phyloP scores from a whole-genome alignment of 1,139 yeast genomes.

The Schizosaccharomyces versatilis region DNA sequence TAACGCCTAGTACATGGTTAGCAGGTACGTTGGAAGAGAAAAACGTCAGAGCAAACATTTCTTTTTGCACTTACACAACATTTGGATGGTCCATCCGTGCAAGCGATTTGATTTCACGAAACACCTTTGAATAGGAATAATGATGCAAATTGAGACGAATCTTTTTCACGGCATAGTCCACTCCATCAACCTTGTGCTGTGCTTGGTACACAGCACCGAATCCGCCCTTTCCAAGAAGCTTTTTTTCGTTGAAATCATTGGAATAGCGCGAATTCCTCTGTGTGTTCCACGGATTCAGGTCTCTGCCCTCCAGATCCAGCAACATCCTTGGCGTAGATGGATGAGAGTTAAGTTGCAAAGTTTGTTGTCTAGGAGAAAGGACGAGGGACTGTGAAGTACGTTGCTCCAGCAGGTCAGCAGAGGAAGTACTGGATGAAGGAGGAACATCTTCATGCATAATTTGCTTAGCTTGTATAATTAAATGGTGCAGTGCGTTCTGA shows the following conservation, averaged over 20 bases:
- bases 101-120: constrained; percentile 75
- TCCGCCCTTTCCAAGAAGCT: constrained; percentile 77
- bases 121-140: constrained; percentile 23
- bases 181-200: constrained; percentile 74
- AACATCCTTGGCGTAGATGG: neutral
- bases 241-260: constrained; percentile 81
- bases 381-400: too few species aligned
- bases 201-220: constrained; percentile 95
- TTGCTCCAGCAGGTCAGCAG: neutral
- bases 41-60: neutral
- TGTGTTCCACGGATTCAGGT: neutral
- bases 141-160: constrained; percentile 6
- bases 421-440: neutral
- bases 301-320: neutral
- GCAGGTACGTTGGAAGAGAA: neutral
- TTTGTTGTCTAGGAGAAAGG: neutral
- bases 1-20: constrained; percentile 31
- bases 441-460: constrained; percentile 3
- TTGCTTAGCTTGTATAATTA: constrained; percentile 6
- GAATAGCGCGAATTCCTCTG: constrained; percentile 33
- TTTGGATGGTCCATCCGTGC: constrained; percentile 85
- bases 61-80: constrained; percentile 35
- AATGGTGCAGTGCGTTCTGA: constrained; percentile 5
- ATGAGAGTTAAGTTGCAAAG: neutral
- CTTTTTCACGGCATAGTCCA: constrained; percentile 83